Evolutionary conservation across 768 basidiomycete genomes (phyloP), one percentile per base, ranked within the genome.

Genomic region (Kwoniella dejecticola): DNA sequence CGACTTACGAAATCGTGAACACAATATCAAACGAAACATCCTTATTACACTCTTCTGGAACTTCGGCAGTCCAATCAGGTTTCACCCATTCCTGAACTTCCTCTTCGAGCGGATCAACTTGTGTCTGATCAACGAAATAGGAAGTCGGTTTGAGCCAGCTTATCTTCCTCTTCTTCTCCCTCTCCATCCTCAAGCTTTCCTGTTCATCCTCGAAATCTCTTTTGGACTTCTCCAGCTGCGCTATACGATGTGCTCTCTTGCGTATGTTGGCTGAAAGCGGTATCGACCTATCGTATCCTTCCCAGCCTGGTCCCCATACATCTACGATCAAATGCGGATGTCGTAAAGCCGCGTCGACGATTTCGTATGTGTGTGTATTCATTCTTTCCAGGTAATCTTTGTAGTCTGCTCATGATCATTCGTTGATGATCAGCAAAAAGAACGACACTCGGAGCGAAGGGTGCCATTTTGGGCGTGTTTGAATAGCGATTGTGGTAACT

Each of bases 281-380:
- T 4, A 77, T 52, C 4, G 60, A 52, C 6, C 48, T 36, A 40
- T 75, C 65, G 64, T 75, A 80, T n/a, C 72, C 73, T 52, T 56
- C 63, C 77, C 77, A 80, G 2, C 70, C 67, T 17, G 79, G 79
- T 29, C 79, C 79, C 79, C 79, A 80, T 21, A 79, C 74, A 52
- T 80, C 79, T 4, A 72, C 66, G 10, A 60, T 64, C 21, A 76
- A 36, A 13, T 67, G 45, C 0, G 77, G 79, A 64, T 79, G 74
- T 0, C 75, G 72, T 19, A 77, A 52, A 0, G 79, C 74, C 3
- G 79, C 69, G 44, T 77, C 72, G 36, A 80, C 71, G 44, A 80
- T 72, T 54, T 80, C 79, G 62, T 77, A 76, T n/a, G 72, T 78
- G 59, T 77, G 74, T 4, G 76, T 74, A 63, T 79, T 79, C 75